Evolutionary conservation across 2,329 filamentous ascomycete species (phyloP), one percentile per base, ranked within the genome.

Genomic region (Monosporascus sp.): DNA sequence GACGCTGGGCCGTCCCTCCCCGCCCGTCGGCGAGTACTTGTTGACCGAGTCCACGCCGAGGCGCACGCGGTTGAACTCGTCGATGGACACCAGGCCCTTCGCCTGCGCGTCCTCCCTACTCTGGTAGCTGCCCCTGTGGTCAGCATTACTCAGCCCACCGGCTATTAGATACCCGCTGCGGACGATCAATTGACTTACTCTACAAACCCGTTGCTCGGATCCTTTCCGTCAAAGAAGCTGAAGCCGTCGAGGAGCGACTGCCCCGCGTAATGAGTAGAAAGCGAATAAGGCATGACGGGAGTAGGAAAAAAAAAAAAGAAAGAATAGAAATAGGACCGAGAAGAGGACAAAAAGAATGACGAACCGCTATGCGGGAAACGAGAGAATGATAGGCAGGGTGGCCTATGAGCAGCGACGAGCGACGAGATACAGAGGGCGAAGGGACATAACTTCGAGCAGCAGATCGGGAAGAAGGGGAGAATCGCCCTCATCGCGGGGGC

Each of bases 171-270:
- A 31, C 28, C 9, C 28, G 28, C 9, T 31, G 5, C 28, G 28
- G 28, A 31, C 9, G n/a, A 43, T 43, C 8, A 18, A 14, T 20
- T 14, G 40, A 15, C n/a, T 18, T 83, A 91, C 65, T 77, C 70
- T 26, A 91, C 87, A 62, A 80, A 89, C 45, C 87, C 88, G 57
- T 84, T 70, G 11, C 82, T 89, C 1, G 81, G 85, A 61, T 91
- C 87, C 5, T 58, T 49, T 2, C 70, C 73, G 17, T 75, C 74
- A 55, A 76, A 74, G 67, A 79, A 82, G 58, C 70, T 73, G 65
- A 82, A 82, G 54, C 70, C 70, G 44, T 67, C 58, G 28, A 69
- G 64, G 20, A 69, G 61, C 50, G 60, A 63, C 55, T 65, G 62
- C 48, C 66, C 67, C 17, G 61, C 64, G 54, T 63, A 67, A 55